These are phyloP conservation scores for Pisolithus tinctorius DNA, from an alignment of 768 basidiomycete genomes.

Conservation along the genomic window DNA sequence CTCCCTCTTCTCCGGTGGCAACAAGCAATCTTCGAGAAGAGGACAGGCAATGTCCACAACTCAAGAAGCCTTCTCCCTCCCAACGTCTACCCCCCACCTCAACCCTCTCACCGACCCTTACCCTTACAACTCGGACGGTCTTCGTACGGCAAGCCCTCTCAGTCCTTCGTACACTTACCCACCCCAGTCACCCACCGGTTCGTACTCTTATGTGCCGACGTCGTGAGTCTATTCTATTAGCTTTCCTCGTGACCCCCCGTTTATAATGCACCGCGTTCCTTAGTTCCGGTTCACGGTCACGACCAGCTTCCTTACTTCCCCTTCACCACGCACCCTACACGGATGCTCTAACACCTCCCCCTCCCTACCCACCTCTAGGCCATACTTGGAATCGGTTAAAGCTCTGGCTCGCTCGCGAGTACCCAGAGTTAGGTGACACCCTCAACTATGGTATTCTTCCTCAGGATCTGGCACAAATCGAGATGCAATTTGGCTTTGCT, in stretches of 20 bases:
- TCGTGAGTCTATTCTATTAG: slow-evolving; percentile 32
- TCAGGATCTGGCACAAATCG: slow-evolving; percentile 72
- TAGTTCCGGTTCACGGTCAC: slow-evolving; percentile 34
- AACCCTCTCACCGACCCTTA: slow-evolving; percentile 52
- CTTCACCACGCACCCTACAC: slow-evolving; percentile 50
- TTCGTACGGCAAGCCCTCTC: slow-evolving; percentile 42
- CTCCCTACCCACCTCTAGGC: slow-evolving; percentile 68
- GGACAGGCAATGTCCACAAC: slow-evolving; percentile 71
- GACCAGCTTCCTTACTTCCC: slow-evolving; percentile 56
- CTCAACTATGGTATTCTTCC: slow-evolving; percentile 88
- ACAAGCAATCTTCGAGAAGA: slow-evolving; percentile 42
- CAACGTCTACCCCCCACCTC: slow-evolving; percentile 60
- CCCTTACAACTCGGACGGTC: slow-evolving; percentile 50
- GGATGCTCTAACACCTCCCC: slow-evolving; percentile 30
- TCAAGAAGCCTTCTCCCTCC: slow-evolving; percentile 84
- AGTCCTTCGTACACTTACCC: slow-evolving; percentile 71
- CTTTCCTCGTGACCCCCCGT: slow-evolving; percentile 2
- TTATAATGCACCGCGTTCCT: slow-evolving; percentile 1
- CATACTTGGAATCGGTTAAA: slow-evolving; percentile 82
- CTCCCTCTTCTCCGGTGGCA: slow-evolving; percentile 53
- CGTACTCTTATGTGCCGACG: slow-evolving; percentile 57
- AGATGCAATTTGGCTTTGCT: slow-evolving; percentile 76
- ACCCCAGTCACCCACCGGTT: slow-evolving; percentile 45
- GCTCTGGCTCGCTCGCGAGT: slow-evolving; percentile 75
- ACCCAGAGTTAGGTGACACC: slow-evolving; percentile 92